These are phyloP conservation scores for Monosporozyma aerobia DNA, from an alignment of 805 yeast genomes.

Conservation along the genomic window DNA sequence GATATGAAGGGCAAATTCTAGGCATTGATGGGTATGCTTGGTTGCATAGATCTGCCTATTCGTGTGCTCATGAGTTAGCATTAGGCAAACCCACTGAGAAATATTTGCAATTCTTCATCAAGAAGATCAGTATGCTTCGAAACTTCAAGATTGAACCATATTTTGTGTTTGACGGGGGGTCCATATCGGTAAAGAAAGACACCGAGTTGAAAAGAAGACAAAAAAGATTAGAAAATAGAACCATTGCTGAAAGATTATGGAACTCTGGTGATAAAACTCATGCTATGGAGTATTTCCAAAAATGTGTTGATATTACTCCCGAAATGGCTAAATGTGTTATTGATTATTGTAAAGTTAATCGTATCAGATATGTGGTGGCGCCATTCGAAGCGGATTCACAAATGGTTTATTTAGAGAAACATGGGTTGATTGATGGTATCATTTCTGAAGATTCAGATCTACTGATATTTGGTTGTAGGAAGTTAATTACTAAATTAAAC, in stretches of 20 bases:
- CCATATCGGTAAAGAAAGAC: conserved; percentile 64
- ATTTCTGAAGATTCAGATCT: conserved; percentile 93
- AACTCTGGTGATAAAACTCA: conserved; percentile 43
- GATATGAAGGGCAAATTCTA: conserved; percentile 61
- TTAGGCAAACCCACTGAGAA: conserved; percentile 59
- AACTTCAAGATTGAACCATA: conserved; percentile 67
- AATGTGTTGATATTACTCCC: conserved; percentile 81
- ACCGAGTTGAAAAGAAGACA: conserved; percentile 60
- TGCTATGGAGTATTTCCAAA: conserved; percentile 63
- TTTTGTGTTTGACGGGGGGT: conserved; percentile 89
- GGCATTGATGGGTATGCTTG: conserved; percentile 97
- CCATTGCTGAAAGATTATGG: conserved; percentile 44
- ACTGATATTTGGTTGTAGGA: conserved; percentile 73
- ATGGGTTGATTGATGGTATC: conserved; percentile 72
- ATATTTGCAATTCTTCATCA: conserved; percentile 61
- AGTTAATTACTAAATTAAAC: conserved; percentile 71
- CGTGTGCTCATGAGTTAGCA: conserved; percentile 79
- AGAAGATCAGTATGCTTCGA: conserved; percentile 55
- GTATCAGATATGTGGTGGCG: conserved; percentile 74
- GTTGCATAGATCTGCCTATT: conserved; percentile 79
- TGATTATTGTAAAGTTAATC: conserved; percentile 49
- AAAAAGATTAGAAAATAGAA: conserved; percentile 49
- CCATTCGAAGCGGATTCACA: conserved; percentile 99
- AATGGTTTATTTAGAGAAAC: conserved; percentile 76
- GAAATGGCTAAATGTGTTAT: conserved; percentile 84